These are phyloP conservation scores for Kurtzmaniella quercitrusa DNA, from an alignment of 1,139 yeast genomes.

Conservation along the genomic window DNA sequence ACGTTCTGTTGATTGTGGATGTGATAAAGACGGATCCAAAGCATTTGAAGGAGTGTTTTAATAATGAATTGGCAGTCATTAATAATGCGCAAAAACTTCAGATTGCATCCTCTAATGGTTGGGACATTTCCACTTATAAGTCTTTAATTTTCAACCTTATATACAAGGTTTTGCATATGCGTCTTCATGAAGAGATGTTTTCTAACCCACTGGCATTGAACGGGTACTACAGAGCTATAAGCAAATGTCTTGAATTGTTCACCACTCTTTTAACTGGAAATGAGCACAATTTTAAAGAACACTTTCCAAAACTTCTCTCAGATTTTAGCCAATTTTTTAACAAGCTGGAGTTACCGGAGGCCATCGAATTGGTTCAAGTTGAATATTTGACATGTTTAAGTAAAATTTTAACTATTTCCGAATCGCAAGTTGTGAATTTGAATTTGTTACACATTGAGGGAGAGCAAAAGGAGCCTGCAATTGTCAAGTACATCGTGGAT, in stretches of 20 bases:
- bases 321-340: constrained; percentile 22
- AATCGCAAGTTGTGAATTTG: constrained; percentile 24
- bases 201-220: constrained; percentile 14
- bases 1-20: constrained; percentile 46
- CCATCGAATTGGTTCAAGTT: constrained; percentile 27
- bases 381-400: constrained; percentile 28
- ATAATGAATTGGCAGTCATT: constrained; percentile 53
- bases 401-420: constrained; percentile 29
- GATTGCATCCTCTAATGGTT: constrained; percentile 32
- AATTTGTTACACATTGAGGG: constrained; percentile 17
- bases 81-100: constrained; percentile 38
- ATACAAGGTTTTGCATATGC: constrained; percentile 36
- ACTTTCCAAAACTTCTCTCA: constrained; percentile 26
- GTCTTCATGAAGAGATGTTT: constrained; percentile 23
- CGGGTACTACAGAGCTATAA: constrained; percentile 25
- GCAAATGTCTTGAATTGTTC: constrained; percentile 36
- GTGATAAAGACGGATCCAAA: constrained; percentile 45
- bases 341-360: constrained; percentile 10
- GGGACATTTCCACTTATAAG: constrained; percentile 64
- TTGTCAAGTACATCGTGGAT: constrained; percentile 31
- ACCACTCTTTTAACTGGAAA: constrained; percentile 49
- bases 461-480: constrained; percentile 27
- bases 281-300: constrained; percentile 46
- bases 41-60: constrained; percentile 41
- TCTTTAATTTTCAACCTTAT: constrained; percentile 46